These are phyloP conservation scores for Nyssa sinensis DNA, from an alignment of 148 eudicot genomes.

Conservation along the genomic window DNA sequence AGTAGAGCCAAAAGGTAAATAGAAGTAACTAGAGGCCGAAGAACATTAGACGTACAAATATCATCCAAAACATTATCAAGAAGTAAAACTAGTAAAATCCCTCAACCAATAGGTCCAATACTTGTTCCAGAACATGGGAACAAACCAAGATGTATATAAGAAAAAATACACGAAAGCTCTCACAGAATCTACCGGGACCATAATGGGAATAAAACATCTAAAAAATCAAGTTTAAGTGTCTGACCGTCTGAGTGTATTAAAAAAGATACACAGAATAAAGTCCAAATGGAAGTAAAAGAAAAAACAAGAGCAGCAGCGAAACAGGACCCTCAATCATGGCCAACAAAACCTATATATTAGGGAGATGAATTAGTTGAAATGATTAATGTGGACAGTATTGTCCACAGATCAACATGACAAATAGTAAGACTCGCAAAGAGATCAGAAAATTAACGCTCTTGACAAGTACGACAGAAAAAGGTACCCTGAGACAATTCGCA, in stretches of 20 bases:
- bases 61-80: background rate
- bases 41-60: background rate
- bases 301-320: no score
- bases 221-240: no score
- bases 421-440: conserved; percentile 17
- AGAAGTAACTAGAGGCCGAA: background rate
- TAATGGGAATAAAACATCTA: background rate
- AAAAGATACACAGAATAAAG: no score
- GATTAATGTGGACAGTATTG: background rate
- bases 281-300: no score
- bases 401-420: background rate
- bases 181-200: background rate
- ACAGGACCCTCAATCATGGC: background rate
- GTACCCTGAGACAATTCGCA: conserved; percentile 76
- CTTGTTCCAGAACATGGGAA: background rate
- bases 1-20: background rate
- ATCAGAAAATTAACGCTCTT: conserved; percentile 40
- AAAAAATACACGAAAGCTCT: background rate
- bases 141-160: no score
- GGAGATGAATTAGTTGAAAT: background rate
- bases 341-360: background rate
- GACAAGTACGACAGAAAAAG: conserved; percentile 37
- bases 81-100: no score
- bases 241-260: no score
- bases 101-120: background rate